Evolutionary conservation across 331 rosid species (phyloP).

Genomic region (Arachis monticola): DNA sequence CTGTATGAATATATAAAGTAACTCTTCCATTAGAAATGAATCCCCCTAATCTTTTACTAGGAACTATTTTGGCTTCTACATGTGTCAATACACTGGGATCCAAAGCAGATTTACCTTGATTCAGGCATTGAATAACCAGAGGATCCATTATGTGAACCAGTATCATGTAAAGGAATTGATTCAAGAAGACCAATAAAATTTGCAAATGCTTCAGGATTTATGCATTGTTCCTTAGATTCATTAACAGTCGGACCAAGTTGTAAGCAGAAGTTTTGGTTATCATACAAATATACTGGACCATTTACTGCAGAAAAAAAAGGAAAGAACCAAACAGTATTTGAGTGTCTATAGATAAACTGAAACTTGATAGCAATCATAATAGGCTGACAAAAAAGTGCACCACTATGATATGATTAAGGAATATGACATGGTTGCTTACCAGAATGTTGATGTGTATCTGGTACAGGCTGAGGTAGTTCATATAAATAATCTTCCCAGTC

Average conservation of each 20-base stretch:
- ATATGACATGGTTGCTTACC: slow-evolving; percentile 61
- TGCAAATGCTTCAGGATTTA: slow-evolving; percentile 83
- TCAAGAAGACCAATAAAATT: slow-evolving; percentile 85
- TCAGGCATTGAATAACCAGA: slow-evolving; percentile 73
- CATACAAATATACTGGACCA: slow-evolving; percentile 71
- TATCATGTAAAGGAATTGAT: slow-evolving; percentile 86
- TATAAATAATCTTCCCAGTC: slow-evolving; percentile 54
- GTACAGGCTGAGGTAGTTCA: slow-evolving; percentile 69
- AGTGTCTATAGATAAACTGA: slow-evolving; percentile 22
- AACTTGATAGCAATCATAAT: slow-evolving; percentile 3
- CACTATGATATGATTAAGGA: slow-evolving; percentile 15
- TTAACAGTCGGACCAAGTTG: slow-evolving; percentile 59
- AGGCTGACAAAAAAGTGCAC: slow-evolving; percentile 25
- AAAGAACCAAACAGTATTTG: slow-evolving; percentile 33
- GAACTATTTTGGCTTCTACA: slow-evolving; percentile 28
- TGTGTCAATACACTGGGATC: slow-evolving; percentile 27
- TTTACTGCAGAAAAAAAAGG: slow-evolving; percentile 48
- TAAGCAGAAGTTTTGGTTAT: slow-evolving; percentile 72
- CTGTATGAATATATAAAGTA: slow-evolving; percentile 3
- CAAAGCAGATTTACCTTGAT: slow-evolving; percentile 58
- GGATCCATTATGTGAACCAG: slow-evolving; percentile 64
- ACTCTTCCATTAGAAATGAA: slow-evolving; percentile 14
- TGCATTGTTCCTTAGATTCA: slow-evolving; percentile 73
- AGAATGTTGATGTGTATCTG: slow-evolving; percentile 56
- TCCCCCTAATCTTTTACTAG: slow-evolving; percentile 19